Evolutionary conservation across 1,284 basidiomycete species (phyloP).

Genomic region (Trichosporon coremiiforme): DNA sequence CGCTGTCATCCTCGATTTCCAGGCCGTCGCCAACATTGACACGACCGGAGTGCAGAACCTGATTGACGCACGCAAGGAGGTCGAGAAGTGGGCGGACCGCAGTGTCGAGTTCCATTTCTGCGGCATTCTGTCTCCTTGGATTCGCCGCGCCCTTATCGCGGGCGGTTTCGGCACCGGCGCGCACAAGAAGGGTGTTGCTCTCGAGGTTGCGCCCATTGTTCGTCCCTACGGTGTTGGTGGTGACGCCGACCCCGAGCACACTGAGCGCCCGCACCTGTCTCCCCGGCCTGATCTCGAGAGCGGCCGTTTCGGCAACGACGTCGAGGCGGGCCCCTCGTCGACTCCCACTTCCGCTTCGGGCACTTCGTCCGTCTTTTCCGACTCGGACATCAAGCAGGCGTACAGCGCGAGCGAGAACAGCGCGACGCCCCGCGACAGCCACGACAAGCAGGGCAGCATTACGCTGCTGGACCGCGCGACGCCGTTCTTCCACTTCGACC

Average conservation of each 20-base stretch:
- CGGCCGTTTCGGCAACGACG: not conserved
- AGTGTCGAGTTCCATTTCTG: slow-evolving; percentile 70
- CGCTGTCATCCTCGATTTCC: slow-evolving; percentile 90
- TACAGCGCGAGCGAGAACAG: not conserved
- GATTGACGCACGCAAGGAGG: slow-evolving; percentile 80
- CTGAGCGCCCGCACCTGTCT: slow-evolving; percentile 16
- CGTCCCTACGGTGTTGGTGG: slow-evolving; percentile 52
- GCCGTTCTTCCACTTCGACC: slow-evolving; percentile 58
- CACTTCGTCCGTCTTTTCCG: slow-evolving; percentile 17
- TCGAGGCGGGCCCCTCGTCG: not conserved
- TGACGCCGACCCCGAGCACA: slow-evolving; percentile 31
- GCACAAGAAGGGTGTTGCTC: slow-evolving; percentile 57
- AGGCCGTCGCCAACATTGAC: slow-evolving; percentile 66
- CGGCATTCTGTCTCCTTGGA: slow-evolving; percentile 86
- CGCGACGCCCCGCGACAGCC: not conserved
- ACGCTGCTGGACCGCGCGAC: slow-evolving; percentile 48
- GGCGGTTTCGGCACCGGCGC: slow-evolving; percentile 73
- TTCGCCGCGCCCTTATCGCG: slow-evolving; percentile 81
- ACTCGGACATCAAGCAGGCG: slow-evolving; percentile 28
- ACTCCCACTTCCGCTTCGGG: not conserved
- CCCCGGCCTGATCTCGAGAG: slow-evolving; percentile 28
- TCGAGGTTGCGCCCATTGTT: slow-evolving; percentile 74
- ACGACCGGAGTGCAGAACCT: slow-evolving; percentile 86
- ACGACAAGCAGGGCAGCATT: slow-evolving; percentile 28
- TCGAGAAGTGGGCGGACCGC: slow-evolving; percentile 82